Percentiles rank a stretch among this genome's conserved stretches.
phyloP scores from a whole-genome alignment of 2,329 filamentous ascomycete species.

The Sporothrix globosa region DNA sequence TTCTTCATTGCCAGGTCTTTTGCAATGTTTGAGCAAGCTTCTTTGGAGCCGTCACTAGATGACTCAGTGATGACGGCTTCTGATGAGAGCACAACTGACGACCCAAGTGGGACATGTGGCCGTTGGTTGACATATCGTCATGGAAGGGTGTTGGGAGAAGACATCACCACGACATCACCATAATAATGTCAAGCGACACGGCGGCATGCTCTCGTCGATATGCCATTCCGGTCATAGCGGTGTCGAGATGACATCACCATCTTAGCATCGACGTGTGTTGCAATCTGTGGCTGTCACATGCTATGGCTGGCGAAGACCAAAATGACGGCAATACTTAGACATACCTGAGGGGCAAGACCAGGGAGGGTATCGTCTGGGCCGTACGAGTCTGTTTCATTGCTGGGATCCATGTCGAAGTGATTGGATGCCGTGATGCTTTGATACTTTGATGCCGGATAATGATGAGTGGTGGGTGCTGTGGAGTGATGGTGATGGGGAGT shows the following conservation, averaged over 20 bases:
- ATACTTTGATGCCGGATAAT: too few relatives aligned
- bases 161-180: background rate
- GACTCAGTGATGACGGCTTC: background rate
- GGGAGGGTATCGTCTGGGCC: too few relatives aligned
- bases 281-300: background rate
- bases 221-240: background rate
- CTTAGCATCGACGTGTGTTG: background rate
- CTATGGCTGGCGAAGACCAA: background rate
- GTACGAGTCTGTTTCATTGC: too few relatives aligned
- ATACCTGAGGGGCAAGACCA: too few relatives aligned
- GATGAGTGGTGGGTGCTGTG: too few relatives aligned
- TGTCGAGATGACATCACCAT: background rate
- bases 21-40: background rate
- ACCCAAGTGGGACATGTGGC: background rate
- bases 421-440: too few relatives aligned
- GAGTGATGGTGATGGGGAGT: too few relatives aligned
- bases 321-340: background rate
- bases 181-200: background rate
- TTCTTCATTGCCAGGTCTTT: background rate
- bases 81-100: background rate
- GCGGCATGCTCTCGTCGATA: background rate
- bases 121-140: background rate
- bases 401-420: too few relatives aligned
- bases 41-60: background rate
- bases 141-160: background rate